phyloP scores from a whole-genome alignment of 148 eudicot species.

The Agrostemma githago region DNA sequence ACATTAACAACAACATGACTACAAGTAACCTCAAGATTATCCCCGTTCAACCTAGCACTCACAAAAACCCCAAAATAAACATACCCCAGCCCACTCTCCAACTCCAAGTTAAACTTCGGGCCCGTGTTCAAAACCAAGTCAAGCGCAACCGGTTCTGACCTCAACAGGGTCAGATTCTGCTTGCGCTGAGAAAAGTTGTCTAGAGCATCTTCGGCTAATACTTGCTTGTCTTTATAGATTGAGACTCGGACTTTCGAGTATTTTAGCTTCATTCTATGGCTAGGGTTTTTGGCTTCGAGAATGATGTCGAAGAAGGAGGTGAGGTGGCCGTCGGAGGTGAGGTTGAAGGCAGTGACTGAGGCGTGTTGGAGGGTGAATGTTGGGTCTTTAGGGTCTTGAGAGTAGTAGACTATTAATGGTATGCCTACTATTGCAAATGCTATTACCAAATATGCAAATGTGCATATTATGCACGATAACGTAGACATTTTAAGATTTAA shows the following conservation, averaged over 20 bases:
- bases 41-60: not conserved
- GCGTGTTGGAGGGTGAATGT: slow-evolving; percentile 18
- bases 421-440: not conserved
- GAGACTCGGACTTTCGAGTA: not conserved
- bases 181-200: not conserved
- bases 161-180: not conserved
- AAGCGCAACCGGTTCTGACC: not conserved
- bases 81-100: slow-evolving; percentile 4
- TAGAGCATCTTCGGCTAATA: not conserved
- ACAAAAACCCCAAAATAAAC: not conserved
- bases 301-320: slow-evolving; percentile 17
- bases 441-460: not conserved
- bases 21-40: slow-evolving; percentile 5
- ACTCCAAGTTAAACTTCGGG: not conserved
- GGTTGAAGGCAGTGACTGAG: slow-evolving; percentile 10
- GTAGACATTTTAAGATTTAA: not conserved
- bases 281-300: slow-evolving; percentile 15
- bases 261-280: not conserved
- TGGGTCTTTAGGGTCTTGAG: slow-evolving; percentile 7
- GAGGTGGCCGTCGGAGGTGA: slow-evolving; percentile 21
- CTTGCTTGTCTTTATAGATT: slow-evolving; percentile 2
- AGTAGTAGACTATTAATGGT: not conserved
- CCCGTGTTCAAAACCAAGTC: not conserved
- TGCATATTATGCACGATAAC: not conserved
- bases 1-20: not conserved